Base-by-base conservation (phyloP, 306 rosid genomes). In the Herpetospermum pedunculosum region DNA sequence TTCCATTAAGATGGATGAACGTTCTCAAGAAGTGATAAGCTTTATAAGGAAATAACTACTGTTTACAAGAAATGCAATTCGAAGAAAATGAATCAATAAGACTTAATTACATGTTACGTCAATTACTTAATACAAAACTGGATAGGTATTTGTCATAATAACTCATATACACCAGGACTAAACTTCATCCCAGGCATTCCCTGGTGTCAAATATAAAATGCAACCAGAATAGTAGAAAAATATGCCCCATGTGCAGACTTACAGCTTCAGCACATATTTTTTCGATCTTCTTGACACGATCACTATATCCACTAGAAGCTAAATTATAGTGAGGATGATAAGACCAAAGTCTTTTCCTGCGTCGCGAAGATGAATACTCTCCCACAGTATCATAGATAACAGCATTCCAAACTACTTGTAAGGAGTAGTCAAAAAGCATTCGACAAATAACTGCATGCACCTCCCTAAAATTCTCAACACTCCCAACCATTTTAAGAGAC, bases 331-430 rank as follows among this genome's bases (percentile, higher is more conserved):
- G 67, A 18, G 79, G 77, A 82, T 62, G 55, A 50, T 67, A 63
- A 46, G 91, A 89, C 99, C 97, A 91, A 68, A 81, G 78, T 82
- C 85, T 87, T 78, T 75, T 76, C 82, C 87, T 87, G 77, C 97
- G 86, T 96, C 99, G 89, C 59, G 84, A 60, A 84, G 77, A 81
- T 28, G 83, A 38, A 84, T 75, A 82, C 11, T 89, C 96, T 11
- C 81, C 81, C 62, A 94, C 64, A 28, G 81, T 64, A 84, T 94
- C 96, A 87, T 79, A 89, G 83, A 84, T 86, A 54, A 89, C 90
- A 47, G 97, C 92, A 84, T 94, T 94, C 99, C 97, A 94, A 84
- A 83, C 83, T 57, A 89, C 91, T 87, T 89, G 82, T 87, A 83
- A 79, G 88, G 91, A 91, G 81, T 82, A 82, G 79, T 88, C 84